Conservation (phyloP, 2,329 filamentous ascomycete genomes). For the Cladosporium sphaerospermum region DNA sequence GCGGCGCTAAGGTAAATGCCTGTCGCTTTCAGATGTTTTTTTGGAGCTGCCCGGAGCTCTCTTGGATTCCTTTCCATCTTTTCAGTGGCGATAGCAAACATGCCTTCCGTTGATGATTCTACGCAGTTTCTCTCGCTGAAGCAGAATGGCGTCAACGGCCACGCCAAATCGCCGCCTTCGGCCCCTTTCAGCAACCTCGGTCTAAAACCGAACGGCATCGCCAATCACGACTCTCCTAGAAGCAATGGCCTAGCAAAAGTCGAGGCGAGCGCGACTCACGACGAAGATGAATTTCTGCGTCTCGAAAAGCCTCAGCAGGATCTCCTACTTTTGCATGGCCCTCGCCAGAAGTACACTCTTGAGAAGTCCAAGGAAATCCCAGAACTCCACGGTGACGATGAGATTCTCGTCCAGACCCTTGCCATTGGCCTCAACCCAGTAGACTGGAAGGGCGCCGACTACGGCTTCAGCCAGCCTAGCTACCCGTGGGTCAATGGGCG, state of each 20-base stretch:
- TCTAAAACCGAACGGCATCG: background rate
- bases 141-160: background rate
- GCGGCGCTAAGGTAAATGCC: background rate
- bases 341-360: constrained; percentile 30
- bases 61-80: background rate
- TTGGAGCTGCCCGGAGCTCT: background rate
- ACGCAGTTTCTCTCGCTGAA: constrained; percentile 10
- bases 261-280: background rate
- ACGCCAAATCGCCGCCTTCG: background rate
- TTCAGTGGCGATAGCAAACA: background rate
- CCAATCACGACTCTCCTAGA: background rate
- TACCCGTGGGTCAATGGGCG: constrained; percentile 64
- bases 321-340: constrained; percentile 30
- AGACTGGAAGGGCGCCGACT: constrained; percentile 66
- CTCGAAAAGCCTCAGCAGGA: constrained; percentile 29
- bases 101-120: constrained; percentile 7
- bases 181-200: constrained; percentile 6
- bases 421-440: constrained; percentile 70
- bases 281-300: constrained; percentile 27
- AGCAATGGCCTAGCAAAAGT: constrained; percentile 1
- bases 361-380: constrained; percentile 26
- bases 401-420: constrained; percentile 57
- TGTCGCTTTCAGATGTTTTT: background rate
- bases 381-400: constrained; percentile 34
- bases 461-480: constrained; percentile 61